These are phyloP conservation scores for Pseudogymnoascus sp. DNA, from an alignment of 2,329 filamentous ascomycete species.

Conservation along the genomic window DNA sequence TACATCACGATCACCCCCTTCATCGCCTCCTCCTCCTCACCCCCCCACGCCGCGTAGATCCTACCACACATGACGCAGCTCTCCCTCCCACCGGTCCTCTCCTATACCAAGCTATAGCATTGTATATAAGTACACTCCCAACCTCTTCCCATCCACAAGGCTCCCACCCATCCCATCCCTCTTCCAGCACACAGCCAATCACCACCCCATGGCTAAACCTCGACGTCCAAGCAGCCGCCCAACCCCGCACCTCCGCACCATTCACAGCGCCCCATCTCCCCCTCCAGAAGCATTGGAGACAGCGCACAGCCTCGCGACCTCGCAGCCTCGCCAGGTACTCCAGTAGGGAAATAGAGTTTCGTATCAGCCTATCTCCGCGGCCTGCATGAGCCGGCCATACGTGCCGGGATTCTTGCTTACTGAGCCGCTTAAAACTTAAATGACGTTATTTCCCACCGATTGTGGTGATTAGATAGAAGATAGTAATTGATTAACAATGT, in stretches of 20 bases:
- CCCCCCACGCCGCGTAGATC: background rate
- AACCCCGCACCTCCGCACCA: background rate
- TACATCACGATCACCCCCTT: background rate
- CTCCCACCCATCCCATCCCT: background rate
- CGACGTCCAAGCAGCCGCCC: background rate
- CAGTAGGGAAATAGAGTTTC: background rate
- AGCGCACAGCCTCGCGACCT: background rate
- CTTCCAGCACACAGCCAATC: background rate
- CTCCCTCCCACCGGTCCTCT: background rate
- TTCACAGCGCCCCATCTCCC: background rate
- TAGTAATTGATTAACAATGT: background rate
- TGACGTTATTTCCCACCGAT: background rate
- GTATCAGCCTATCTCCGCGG: background rate
- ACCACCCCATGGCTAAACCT: background rate
- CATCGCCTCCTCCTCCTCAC: background rate
- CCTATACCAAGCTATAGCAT: background rate
- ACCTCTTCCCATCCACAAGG: background rate
- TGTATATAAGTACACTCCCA: background rate
- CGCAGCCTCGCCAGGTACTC: background rate
- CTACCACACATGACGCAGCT: background rate
- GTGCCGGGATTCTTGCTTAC: background rate
- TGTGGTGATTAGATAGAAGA: background rate
- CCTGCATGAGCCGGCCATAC: background rate
- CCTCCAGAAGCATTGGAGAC: background rate
- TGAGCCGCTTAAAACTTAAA: background rate